phyloP scores from a whole-genome alignment of 768 basidiomycete species.

The Agrocybe praecox region DNA sequence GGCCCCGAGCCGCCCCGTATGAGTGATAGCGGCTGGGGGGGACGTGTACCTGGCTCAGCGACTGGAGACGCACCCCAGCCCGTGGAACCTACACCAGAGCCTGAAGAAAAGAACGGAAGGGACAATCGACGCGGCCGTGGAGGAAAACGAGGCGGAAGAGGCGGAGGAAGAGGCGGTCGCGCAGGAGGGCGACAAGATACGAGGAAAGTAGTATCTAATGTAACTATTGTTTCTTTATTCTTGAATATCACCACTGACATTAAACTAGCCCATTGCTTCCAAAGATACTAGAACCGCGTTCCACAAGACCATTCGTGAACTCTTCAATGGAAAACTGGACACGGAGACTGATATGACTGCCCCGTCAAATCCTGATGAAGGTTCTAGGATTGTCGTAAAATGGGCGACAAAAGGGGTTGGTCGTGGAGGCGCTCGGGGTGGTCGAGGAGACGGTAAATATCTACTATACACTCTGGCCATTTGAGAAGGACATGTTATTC shows the following conservation, averaged over 20 bases:
- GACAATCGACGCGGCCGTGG: conserved; percentile 49
- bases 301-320: conserved; percentile 77
- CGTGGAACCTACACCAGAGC: conserved; percentile 10
- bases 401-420: conserved; percentile 64
- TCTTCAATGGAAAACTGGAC: conserved; percentile 85
- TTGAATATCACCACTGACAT: conserved; percentile 13
- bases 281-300: conserved; percentile 83
- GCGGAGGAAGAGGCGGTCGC: conserved; percentile 36
- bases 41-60: conserved; percentile 39
- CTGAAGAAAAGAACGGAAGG: conserved; percentile 36
- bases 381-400: conserved; percentile 78
- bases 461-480: background rate
- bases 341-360: conserved; percentile 70
- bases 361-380: conserved; percentile 52
- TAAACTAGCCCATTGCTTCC: conserved; percentile 71
- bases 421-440: conserved; percentile 50
- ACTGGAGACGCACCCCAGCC: background rate
- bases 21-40: conserved; percentile 77
- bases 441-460: conserved; percentile 40
- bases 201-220: conserved; percentile 81
- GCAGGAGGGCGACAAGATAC: conserved; percentile 56
- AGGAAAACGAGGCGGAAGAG: conserved; percentile 37
- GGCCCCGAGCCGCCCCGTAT: conserved; percentile 78
- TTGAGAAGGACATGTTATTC: background rate
- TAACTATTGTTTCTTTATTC: conserved; percentile 41